A percentile compares a stretch with the other conserved stretches of the same genome.
phyloP scores from a whole-genome alignment of 805 yeast species.

The Yamadazyma takamatsuzukensis region DNA sequence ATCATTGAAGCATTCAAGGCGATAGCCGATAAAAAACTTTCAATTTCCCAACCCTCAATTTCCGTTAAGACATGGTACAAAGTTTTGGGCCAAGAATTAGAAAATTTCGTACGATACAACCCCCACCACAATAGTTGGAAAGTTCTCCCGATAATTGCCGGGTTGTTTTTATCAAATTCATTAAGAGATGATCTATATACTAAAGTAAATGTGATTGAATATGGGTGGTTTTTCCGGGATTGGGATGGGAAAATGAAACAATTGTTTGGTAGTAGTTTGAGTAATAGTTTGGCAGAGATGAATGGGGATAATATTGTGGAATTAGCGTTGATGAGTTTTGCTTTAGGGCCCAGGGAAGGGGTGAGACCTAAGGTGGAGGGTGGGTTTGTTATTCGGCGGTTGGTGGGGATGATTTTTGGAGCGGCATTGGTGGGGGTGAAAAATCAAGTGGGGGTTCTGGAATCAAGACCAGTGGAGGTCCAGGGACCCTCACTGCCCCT shows the following conservation, averaged over 20 bases:
- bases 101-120: slow-evolving; percentile 26
- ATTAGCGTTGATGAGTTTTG: slow-evolving; percentile 32
- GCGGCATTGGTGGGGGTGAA: too few relatives aligned
- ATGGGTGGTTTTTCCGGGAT: slow-evolving; percentile 29
- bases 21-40: slow-evolving; percentile 42
- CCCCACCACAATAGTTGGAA: slow-evolving; percentile 40
- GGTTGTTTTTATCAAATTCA: slow-evolving; percentile 37
- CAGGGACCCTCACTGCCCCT: not conserved
- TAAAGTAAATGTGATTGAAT: slow-evolving; percentile 21
- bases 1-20: slow-evolving; percentile 48
- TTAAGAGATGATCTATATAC: slow-evolving; percentile 31
- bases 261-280: slow-evolving; percentile 27
- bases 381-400: not conserved
- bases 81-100: slow-evolving; percentile 30
- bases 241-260: slow-evolving; percentile 27
- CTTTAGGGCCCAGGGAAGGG: too few relatives aligned
- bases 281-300: slow-evolving; percentile 19
- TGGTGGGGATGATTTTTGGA: too few relatives aligned
- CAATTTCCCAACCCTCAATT: slow-evolving; percentile 47
- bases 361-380: too few relatives aligned
- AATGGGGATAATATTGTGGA: slow-evolving; percentile 21
- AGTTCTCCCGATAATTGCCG: slow-evolving; percentile 45
- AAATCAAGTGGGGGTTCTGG: too few relatives aligned
- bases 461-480: too few relatives aligned
- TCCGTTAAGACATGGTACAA: slow-evolving; percentile 42